A percentile compares a stretch with the other conserved stretches of the same genome.
These are phyloP conservation scores for Colletotrichum paranaense DNA, from an alignment of 2,329 filamentous ascomycete species.

Conservation along the genomic window DNA sequence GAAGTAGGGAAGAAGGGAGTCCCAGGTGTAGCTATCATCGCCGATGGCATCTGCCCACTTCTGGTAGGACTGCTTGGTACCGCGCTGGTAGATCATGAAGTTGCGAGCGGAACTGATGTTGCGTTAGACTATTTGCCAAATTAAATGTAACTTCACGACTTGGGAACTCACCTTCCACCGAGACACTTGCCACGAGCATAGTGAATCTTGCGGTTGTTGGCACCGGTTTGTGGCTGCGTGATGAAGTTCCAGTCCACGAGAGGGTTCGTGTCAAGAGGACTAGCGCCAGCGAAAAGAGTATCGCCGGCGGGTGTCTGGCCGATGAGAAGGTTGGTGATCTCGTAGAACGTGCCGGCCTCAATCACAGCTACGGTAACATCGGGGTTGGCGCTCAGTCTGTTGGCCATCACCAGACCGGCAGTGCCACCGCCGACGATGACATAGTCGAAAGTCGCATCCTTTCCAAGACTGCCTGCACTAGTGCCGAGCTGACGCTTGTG, in stretches of 20 bases:
- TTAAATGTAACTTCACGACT: background rate
- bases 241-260: conserved; percentile 46
- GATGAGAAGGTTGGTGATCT: conserved; percentile 43
- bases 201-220: conserved; percentile 43
- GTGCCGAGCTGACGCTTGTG: conserved; percentile 28
- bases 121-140: background rate
- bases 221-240: conserved; percentile 41
- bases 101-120: conserved; percentile 40
- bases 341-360: conserved; percentile 49
- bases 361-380: conserved; percentile 48
- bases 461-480: conserved; percentile 17
- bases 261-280: conserved; percentile 35
- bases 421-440: conserved; percentile 52
- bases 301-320: conserved; percentile 38
- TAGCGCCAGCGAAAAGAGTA: conserved; percentile 14
- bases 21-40: conserved; percentile 44
- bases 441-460: conserved; percentile 35
- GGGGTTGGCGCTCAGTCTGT: conserved; percentile 44
- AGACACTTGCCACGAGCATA: conserved; percentile 51
- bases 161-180: conserved; percentile 38
- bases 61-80: conserved; percentile 40
- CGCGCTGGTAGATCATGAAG: conserved; percentile 43
- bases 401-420: conserved; percentile 48
- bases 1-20: conserved; percentile 46
- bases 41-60: conserved; percentile 47